Evolutionary conservation across 2,329 filamentous ascomycete genomes (phyloP).

Genomic region (Lachnellula hyalina): DNA sequence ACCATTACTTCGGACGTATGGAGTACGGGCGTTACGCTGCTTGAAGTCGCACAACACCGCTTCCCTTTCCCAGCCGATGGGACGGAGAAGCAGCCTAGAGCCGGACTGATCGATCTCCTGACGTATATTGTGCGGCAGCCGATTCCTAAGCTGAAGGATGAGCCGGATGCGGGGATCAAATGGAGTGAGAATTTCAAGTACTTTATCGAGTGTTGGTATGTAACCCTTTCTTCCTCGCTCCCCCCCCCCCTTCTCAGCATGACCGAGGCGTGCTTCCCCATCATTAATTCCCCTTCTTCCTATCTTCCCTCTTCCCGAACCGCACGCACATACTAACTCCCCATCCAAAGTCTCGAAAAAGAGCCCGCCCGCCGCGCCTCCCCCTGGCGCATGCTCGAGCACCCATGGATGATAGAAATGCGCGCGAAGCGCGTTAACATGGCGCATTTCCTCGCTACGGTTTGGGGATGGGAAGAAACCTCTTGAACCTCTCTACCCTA

Average conservation of each 20-base stretch:
- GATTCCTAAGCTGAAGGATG: conserved; percentile 93
- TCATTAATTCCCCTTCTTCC: no score
- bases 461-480: conserved; percentile 82
- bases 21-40: conserved; percentile 91
- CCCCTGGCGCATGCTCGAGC: conserved; percentile 98
- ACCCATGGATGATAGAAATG: conserved; percentile 99
- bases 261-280: not conserved
- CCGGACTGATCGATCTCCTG: conserved; percentile 87
- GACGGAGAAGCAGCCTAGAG: conserved; percentile 88
- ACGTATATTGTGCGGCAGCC: conserved; percentile 97
- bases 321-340: not conserved
- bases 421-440: conserved; percentile 95
- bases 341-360: conserved; percentile 67
- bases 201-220: conserved; percentile 98
- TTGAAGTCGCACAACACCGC: conserved; percentile 98
- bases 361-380: conserved; percentile 80
- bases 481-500: not conserved
- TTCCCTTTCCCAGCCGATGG: conserved; percentile 98
- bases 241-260: conserved; percentile 4
- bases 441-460: conserved; percentile 85
- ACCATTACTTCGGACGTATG: conserved; percentile 98
- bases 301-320: no score
- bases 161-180: conserved; percentile 79
- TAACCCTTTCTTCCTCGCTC: conserved; percentile 32
- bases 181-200: conserved; percentile 99